Percentiles rank a stretch among this genome's conserved stretches.
Conservation (phyloP, 805 yeast species). For the Schizosaccharomyces cryophilus region DNA sequence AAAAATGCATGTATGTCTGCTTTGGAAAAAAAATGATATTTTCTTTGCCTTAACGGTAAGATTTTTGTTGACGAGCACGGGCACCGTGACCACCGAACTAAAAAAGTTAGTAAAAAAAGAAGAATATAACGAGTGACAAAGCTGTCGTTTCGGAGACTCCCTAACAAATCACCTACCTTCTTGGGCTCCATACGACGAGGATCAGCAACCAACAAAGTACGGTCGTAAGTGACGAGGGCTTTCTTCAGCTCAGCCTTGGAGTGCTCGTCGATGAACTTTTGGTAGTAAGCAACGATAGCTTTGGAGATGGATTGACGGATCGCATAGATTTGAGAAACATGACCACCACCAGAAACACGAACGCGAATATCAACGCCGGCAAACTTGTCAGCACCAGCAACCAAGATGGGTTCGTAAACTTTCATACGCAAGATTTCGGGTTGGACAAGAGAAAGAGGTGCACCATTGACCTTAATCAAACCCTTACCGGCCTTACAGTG, state of each 20-base stretch:
- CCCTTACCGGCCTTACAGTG: slow-evolving; percentile 83
- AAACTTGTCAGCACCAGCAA: slow-evolving; percentile 97
- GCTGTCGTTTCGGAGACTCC: neutral
- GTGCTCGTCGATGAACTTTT: slow-evolving; percentile 97
- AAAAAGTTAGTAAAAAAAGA: neutral
- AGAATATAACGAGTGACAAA: neutral
- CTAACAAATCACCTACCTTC: slow-evolving; percentile 23
- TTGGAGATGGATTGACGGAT: slow-evolving; percentile 99
- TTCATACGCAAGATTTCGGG: slow-evolving; percentile 98
- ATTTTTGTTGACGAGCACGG: slow-evolving; percentile 99
- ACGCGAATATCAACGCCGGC: slow-evolving; percentile 96
- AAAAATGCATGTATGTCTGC: neutral
- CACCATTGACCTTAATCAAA: slow-evolving; percentile 95
- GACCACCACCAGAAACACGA: slow-evolving; percentile 99
- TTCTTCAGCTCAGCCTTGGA: slow-evolving; percentile 98
- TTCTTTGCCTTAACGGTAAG: slow-evolving; percentile 65
- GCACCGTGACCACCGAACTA: slow-evolving; percentile 99
- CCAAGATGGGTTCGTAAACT: slow-evolving; percentile 96
- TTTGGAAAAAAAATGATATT: neutral
- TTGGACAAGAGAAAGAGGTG: slow-evolving; percentile 96
- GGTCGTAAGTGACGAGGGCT: slow-evolving; percentile 92
- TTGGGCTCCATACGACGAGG: slow-evolving; percentile 99
- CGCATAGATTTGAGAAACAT: slow-evolving; percentile 98
- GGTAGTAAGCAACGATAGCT: slow-evolving; percentile 98
- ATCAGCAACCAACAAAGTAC: slow-evolving; percentile 97